Percentiles rank a stretch among this genome's conserved stretches.
These are phyloP conservation scores for Kalaharituber pfeilii DNA, from an alignment of 2,329 filamentous ascomycete genomes.

Conservation along the genomic window DNA sequence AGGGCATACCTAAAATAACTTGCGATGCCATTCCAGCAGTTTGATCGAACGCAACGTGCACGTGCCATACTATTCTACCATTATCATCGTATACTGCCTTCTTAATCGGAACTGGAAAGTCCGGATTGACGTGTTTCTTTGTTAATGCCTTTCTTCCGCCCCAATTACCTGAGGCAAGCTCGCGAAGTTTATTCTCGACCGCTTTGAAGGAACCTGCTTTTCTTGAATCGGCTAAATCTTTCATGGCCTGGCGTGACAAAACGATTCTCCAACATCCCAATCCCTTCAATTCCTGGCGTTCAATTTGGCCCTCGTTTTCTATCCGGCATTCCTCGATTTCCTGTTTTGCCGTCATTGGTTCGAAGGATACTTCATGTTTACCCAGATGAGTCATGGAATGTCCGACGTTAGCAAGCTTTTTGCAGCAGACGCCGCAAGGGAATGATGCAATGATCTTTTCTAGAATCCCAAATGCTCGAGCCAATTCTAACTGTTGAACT, in stretches of 20 bases:
- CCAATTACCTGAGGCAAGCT: slow-evolving; percentile 20
- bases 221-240: background rate
- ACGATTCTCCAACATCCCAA: slow-evolving; percentile 5
- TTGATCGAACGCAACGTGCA: slow-evolving; percentile 18
- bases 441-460: background rate
- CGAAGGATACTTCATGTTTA: too few species aligned
- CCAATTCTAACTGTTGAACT: background rate
- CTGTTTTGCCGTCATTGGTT: background rate
- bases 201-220: background rate
- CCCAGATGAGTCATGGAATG: too few species aligned
- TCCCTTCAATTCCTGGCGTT: background rate
- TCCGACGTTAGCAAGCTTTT: background rate
- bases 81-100: slow-evolving; percentile 5
- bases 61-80: slow-evolving; percentile 18
- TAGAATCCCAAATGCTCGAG: background rate
- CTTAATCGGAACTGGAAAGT: slow-evolving; percentile 11
- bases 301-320: background rate
- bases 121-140: slow-evolving; percentile 6
- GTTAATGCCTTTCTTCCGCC: slow-evolving; percentile 8
- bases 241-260: slow-evolving; percentile 2
- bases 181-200: slow-evolving; percentile 14
- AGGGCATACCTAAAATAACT: slow-evolving; percentile 18
- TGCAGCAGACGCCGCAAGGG: background rate
- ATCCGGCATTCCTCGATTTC: background rate
- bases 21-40: slow-evolving; percentile 7